Base-by-base conservation (phyloP, 2,329 filamentous ascomycete species). In the Akanthomyces muscarius region DNA sequence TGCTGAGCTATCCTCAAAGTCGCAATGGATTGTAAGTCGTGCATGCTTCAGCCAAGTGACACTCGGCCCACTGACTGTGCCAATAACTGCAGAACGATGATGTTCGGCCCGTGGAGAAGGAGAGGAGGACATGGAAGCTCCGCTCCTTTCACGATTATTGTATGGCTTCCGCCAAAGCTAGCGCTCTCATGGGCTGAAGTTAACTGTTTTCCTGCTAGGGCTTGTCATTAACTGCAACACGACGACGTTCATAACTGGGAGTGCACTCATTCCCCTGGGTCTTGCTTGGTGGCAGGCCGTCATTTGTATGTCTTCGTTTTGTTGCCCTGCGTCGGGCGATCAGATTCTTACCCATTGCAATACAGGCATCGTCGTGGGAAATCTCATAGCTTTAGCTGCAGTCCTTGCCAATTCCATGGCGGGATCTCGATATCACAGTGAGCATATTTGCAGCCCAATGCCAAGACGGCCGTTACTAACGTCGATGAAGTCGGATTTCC, bases 171-270 rank as follows among this genome's bases (percentile, higher is more conserved):
- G n/a, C 28, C 1, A 18, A 25, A 18, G 14, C 11, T n/a, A 14
- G 54, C 25, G n/a, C 36, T 25, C 47, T 30, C 23, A n/a, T 1
- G 8, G 13, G 8, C 14, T 23, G 42, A 65, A 21, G n/a, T 30
- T 60, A 36, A 58, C 16, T 25, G 44, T 18, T 23, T n/a, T 33
- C 42, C 2, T 33, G 2, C 33, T 30, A 79, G 77, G 78, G 78
- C 70, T 81, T n/a, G 66, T 82, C 52, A 75, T 80, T 66, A 81
- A 81, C 64, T 78, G 74, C 63, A 78, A 76, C 64, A 78, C 78
- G 64, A 71, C 76, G 1, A 77, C 75, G 0, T 79, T 75, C 60
- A 68, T 78, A 21, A 76, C 75, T 0, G 76, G 76, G 41, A 77
- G 76, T 50, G 73, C 76, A n/a, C 70, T 78, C 23, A 77, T 78